Evolutionary conservation across 257 asterid genomes (phyloP), one percentile per base, ranked within the genome.

Genomic region (Knoxia roxburghii): DNA sequence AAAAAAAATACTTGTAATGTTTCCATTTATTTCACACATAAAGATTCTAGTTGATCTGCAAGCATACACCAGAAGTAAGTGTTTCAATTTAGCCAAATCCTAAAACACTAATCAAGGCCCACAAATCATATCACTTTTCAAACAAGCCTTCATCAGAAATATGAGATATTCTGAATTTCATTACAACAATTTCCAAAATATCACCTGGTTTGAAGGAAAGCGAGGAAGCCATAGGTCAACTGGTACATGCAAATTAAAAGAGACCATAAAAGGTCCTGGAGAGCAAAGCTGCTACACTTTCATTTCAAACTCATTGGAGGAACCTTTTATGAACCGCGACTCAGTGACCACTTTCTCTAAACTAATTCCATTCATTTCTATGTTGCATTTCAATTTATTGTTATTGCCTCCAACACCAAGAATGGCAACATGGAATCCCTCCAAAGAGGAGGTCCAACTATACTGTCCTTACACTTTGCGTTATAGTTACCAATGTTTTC

Each of bases 181-280:
- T 21, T 6, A 67, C 81, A 15, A 75, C 61, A 26, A 64, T 79
- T 61, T 78, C 86, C 49, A 81, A 64, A 15, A 81, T 75, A 48
- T 83, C 86, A 33, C 76, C 85, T 12, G 80, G 24, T 50, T 76
- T 67, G 12, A 77, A 64, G 45, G 65, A 58, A 4, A 72, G 60
- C 10, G 73, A 51, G 62, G 68, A 30, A 67, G 64, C 23, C 73
- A 79, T 40, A 83, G 81, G 48, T 81, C 84, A 9, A 77, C 82
- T n/a, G 84, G 73, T 51, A 82, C 87, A 17, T 84, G 87, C 74
- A 82, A 68, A 60, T 70, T 82, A 79, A 82, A 82, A 5, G 84
- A 76, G 33, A 82, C 54, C 10, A 75, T 74, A 76, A 79, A 82
- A 8, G 82, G 82, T 23, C 87, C 87, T 17, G 84, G 79, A 51